Evolutionary conservation across 805 yeast species (phyloP).

Genomic region (Saturnispora sanitii): DNA sequence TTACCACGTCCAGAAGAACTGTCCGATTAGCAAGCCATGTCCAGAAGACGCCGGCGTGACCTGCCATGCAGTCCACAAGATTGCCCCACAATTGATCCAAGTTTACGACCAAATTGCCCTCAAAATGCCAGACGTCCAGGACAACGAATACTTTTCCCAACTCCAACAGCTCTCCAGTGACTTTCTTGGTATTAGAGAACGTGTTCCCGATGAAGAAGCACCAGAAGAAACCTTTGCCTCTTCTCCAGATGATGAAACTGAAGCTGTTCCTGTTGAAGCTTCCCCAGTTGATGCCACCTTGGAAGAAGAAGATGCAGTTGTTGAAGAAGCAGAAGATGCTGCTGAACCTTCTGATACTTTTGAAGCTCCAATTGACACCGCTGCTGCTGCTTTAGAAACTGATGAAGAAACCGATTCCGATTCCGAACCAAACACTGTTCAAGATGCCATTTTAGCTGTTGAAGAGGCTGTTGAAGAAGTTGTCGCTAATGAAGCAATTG

Average conservation of each 20-base stretch:
- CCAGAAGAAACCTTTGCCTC: constrained; percentile 3
- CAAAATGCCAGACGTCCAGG: constrained; percentile 6
- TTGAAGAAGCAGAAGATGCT: constrained; percentile 10
- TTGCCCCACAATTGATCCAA: not conserved
- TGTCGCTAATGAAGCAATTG: constrained; percentile 5
- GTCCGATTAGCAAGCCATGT: constrained; percentile 19
- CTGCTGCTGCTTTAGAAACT: constrained; percentile 5
- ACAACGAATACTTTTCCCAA: constrained; percentile 1
- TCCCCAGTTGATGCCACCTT: constrained; percentile 4
- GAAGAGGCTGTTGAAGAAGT: constrained; percentile 6
- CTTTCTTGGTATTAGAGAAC: constrained; percentile 6
- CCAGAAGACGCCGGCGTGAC: constrained; percentile 13
- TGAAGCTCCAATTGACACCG: not conserved
- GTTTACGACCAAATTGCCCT: constrained; percentile 3
- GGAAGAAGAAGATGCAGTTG: constrained; percentile 5
- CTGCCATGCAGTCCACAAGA: constrained; percentile 15
- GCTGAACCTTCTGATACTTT: constrained; percentile 1
- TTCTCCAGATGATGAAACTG: constrained; percentile 4
- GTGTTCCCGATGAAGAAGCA: not conserved
- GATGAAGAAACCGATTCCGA: constrained; percentile 1
- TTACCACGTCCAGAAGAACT: constrained; percentile 16
- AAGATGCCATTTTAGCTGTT: constrained; percentile 6
- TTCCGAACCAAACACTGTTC: constrained; percentile 6
- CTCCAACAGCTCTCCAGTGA: constrained; percentile 7
- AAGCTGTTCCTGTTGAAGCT: constrained; percentile 5